Conservation (phyloP, 495 filamentous ascomycete species). For the Aspergillus panamensis region DNA sequence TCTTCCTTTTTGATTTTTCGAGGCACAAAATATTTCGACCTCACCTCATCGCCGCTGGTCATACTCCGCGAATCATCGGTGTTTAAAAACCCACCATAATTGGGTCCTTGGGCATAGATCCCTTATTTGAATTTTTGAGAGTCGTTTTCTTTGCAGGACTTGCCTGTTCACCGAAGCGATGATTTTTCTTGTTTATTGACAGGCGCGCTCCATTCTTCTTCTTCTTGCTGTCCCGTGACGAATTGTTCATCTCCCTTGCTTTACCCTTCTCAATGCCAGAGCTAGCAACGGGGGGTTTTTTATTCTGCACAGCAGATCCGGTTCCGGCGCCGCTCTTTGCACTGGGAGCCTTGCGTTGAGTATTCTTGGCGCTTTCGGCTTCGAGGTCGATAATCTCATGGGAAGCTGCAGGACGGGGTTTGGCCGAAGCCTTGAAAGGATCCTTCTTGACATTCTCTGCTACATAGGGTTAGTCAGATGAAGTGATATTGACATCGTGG, state of each 20-base stretch:
- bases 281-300: background rate
- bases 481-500: too few relatives aligned
- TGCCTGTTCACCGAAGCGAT: background rate
- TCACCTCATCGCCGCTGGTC: slow-evolving; percentile 42
- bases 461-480: background rate
- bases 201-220: background rate
- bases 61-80: slow-evolving; percentile 40
- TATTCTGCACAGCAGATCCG: background rate
- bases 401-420: background rate
- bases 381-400: slow-evolving; percentile 1
- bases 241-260: background rate
- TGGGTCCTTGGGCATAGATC: background rate
- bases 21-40: slow-evolving; percentile 39
- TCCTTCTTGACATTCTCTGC: background rate
- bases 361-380: background rate
- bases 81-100: slow-evolving; percentile 34
- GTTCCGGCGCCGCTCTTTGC: background rate
- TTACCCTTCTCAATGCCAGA: background rate
- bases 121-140: background rate
- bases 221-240: background rate
- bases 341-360: background rate
- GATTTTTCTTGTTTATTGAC: background rate
- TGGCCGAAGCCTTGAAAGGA: background rate
- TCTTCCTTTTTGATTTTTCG: background rate
- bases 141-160: background rate